Percentiles rank a stretch among this genome's conserved stretches.
Evolutionary conservation across 495 filamentous ascomycete species (phyloP).

Genomic region (Friedmanniomyces simplex): DNA sequence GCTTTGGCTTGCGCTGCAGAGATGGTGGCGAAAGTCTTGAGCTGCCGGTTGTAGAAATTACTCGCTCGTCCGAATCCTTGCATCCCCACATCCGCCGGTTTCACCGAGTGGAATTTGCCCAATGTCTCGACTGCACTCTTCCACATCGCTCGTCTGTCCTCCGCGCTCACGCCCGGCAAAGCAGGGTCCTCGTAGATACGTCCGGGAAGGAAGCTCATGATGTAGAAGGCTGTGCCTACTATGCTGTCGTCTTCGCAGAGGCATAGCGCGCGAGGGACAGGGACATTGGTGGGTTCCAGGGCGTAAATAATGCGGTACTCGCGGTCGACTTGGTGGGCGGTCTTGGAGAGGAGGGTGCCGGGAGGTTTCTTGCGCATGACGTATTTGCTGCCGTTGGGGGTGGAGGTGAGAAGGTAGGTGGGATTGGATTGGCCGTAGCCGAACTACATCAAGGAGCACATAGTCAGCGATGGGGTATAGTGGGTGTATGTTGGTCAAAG

Average conservation of each 20-base stretch:
- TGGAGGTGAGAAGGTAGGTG: slow-evolving; percentile 74
- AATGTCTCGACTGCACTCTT: slow-evolving; percentile 70
- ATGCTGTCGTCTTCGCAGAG: slow-evolving; percentile 73
- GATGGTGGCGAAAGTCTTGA: slow-evolving; percentile 69
- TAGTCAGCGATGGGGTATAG: no score
- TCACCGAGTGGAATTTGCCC: slow-evolving; percentile 73
- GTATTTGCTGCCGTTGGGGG: slow-evolving; percentile 51
- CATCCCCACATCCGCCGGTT: slow-evolving; percentile 53
- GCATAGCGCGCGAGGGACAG: slow-evolving; percentile 73
- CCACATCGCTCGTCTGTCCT: slow-evolving; percentile 74
- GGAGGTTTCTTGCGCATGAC: slow-evolving; percentile 95
- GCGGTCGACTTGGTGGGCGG: slow-evolving; percentile 90
- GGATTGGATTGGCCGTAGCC: slow-evolving; percentile 96
- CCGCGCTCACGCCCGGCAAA: slow-evolving; percentile 60
- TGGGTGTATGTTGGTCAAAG: not conserved
- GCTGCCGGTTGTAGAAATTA: slow-evolving; percentile 81
- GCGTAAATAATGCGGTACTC: slow-evolving; percentile 87
- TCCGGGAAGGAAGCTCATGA: slow-evolving; percentile 89
- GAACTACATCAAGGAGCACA: no score
- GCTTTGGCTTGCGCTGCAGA: slow-evolving; percentile 65
- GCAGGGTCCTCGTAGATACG: slow-evolving; percentile 83
- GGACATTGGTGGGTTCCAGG: slow-evolving; percentile 64
- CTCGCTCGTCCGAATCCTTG: slow-evolving; percentile 59
- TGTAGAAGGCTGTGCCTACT: slow-evolving; percentile 86
- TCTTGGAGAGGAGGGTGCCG: slow-evolving; percentile 79